These are phyloP conservation scores for Stropharia rugosoannulata DNA, from an alignment of 768 basidiomycete genomes.

Conservation along the genomic window DNA sequence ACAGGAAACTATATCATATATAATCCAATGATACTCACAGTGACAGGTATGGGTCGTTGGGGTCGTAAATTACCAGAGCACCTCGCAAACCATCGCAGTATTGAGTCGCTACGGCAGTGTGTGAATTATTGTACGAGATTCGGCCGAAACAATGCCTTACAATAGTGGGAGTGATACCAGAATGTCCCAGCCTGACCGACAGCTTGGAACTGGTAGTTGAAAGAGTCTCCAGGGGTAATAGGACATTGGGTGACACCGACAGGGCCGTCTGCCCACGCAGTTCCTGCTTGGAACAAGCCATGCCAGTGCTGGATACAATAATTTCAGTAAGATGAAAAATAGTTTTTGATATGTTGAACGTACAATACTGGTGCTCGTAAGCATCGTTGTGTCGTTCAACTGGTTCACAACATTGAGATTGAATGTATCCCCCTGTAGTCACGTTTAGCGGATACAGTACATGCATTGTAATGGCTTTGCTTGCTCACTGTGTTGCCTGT, in stretches of 20 bases:
- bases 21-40: conserved; percentile 5
- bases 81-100: conserved; percentile 57
- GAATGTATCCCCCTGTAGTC: no score
- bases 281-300: conserved; percentile 32
- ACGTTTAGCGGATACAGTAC: no score
- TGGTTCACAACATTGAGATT: no score
- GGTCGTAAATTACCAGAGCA: conserved; percentile 41
- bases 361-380: not conserved
- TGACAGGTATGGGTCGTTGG: conserved; percentile 28
- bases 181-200: conserved; percentile 36
- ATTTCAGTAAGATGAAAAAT: not conserved
- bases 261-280: conserved; percentile 38
- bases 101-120: conserved; percentile 27
- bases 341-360: not conserved
- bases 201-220: conserved; percentile 32
- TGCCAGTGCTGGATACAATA: conserved; percentile 33
- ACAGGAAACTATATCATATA: not conserved
- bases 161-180: conserved; percentile 31
- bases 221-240: conserved; percentile 33
- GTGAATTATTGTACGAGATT: conserved; percentile 29
- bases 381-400: no score
- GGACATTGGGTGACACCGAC: conserved; percentile 39
- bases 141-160: conserved; percentile 27
- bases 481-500: not conserved
- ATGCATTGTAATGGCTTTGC: conserved; percentile 14